Evolutionary conservation across 2,329 filamentous ascomycete genomes (phyloP).

Genomic region (Blastomyces parvus): DNA sequence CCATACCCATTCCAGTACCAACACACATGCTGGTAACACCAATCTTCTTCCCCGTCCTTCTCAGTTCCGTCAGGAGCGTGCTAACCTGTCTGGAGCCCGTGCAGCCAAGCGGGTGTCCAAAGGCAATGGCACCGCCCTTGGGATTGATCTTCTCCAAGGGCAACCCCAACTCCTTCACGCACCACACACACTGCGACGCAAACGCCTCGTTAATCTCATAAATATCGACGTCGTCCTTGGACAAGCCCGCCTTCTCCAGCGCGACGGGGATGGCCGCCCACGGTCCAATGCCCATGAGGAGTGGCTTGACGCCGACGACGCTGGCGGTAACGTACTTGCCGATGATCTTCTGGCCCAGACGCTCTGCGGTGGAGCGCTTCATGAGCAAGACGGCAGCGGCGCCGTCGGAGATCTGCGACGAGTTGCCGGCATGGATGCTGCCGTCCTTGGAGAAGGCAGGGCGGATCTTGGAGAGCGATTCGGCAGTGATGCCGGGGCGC

Average conservation of each 20-base stretch:
- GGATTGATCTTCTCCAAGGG: conserved; percentile 86
- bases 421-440: conserved; percentile 91
- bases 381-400: conserved; percentile 92
- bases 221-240: conserved; percentile 86
- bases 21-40: conserved; percentile 95
- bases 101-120: conserved; percentile 89
- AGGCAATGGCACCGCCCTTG: conserved; percentile 92
- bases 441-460: conserved; percentile 87
- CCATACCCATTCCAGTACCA: conserved; percentile 97
- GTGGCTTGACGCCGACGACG: conserved; percentile 78
- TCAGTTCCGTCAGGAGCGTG: conserved; percentile 82
- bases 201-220: conserved; percentile 99
- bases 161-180: conserved; percentile 75
- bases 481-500: conserved; percentile 71
- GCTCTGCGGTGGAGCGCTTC: conserved; percentile 84
- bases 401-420: conserved; percentile 89
- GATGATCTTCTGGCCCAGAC: conserved; percentile 75
- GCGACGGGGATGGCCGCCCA: conserved; percentile 94
- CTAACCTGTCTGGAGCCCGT: conserved; percentile 90
- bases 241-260: conserved; percentile 75
- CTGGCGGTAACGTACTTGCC: conserved; percentile 86
- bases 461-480: conserved; percentile 83
- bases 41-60: conserved; percentile 71
- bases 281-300: conserved; percentile 92
- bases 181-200: conserved; percentile 89